Conservation (phyloP, 192 early-diverging fungal genomes). For the Linnemannia schmuckeri region DNA sequence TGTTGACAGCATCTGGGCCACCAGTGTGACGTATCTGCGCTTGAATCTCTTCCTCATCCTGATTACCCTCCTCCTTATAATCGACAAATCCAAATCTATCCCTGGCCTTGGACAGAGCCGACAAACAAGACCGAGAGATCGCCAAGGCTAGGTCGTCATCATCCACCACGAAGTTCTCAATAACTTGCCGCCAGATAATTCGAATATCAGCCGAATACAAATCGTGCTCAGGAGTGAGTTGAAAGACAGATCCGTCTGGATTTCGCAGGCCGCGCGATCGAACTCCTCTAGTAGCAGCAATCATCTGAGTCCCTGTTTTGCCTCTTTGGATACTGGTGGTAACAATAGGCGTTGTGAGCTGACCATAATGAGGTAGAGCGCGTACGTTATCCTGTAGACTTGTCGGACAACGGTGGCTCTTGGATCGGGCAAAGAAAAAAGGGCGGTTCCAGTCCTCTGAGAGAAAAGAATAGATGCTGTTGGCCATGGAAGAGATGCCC, state of each 20-base stretch:
- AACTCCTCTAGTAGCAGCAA: not conserved
- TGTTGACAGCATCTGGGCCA: not conserved
- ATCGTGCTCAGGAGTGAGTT: not conserved
- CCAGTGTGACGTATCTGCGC: not conserved
- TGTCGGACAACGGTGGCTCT: conserved; percentile 19
- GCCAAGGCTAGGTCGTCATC: not conserved
- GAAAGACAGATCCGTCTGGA: not conserved
- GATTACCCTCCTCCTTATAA: not conserved
- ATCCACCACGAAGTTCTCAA: not conserved
- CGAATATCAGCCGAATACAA: not conserved
- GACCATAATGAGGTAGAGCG: not conserved
- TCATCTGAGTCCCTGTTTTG: not conserved
- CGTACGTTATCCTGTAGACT: conserved; percentile 14
- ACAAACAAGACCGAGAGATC: not conserved
- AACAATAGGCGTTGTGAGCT: not conserved
- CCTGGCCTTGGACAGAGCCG: not conserved
- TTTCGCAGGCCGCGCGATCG: not conserved
- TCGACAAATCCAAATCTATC: conserved; percentile 20
- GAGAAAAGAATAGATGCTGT: conserved; percentile 32
- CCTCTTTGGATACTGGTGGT: not conserved
- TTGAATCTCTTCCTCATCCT: not conserved
- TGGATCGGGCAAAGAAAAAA: conserved; percentile 17
- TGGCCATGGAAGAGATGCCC: conserved; percentile 3
- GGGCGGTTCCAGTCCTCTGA: conserved; percentile 41
- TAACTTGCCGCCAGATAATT: not conserved